Evolutionary conservation across 106 monocot species (phyloP), one percentile per base, ranked within the genome.

Genomic region (Gastrodia elata): DNA sequence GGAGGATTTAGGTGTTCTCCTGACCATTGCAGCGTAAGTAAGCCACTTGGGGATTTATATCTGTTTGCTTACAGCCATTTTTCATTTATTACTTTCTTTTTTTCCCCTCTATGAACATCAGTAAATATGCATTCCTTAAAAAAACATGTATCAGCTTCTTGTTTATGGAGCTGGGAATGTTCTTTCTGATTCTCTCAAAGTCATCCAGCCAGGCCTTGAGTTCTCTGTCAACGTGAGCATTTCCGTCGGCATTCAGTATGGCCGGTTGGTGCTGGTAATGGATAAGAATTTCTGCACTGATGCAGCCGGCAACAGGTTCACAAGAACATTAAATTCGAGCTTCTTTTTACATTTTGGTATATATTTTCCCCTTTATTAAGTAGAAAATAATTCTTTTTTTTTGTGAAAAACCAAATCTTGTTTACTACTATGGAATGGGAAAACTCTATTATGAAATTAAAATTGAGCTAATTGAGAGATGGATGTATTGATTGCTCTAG

Each of bases 291-390:
- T 92, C 73, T 97, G 96, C 79, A 86, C 73, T 39, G 96, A 97
- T 73, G 68, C 82, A 68, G 85, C 90, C 76, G 96, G 96, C 77
- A 92, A 97, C 84, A 85, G 71, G 68, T 97, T 97, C 75, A 92
- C 72, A 72, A 83, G 96, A 81, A 86, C 86, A 58, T 65, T 85
- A 67, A 92, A 92, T 80, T 97, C 96, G 34, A 92, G 78, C 71
- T 86, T 88, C 74, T 73, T 85, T 61, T 80, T 97, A 68, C 96
- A 78, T 83, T 90, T 85, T 71, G 96, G 96, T 97, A 92, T 52
- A 4, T 52, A 4, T 52, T n/a, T 61, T 61, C 3, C 61, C 8
- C 3, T 61, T 27, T 28, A 61, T 32, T 1, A 61, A 32, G 14
- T 11, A 61, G 32, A 61, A 32, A 30, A 61, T 30, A 13, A 14